A percentile compares a stretch with the other conserved stretches of the same genome.
These are phyloP conservation scores for Pseudogymnoascus sp. DNA, from an alignment of 2,329 filamentous ascomycete genomes.

Conservation along the genomic window DNA sequence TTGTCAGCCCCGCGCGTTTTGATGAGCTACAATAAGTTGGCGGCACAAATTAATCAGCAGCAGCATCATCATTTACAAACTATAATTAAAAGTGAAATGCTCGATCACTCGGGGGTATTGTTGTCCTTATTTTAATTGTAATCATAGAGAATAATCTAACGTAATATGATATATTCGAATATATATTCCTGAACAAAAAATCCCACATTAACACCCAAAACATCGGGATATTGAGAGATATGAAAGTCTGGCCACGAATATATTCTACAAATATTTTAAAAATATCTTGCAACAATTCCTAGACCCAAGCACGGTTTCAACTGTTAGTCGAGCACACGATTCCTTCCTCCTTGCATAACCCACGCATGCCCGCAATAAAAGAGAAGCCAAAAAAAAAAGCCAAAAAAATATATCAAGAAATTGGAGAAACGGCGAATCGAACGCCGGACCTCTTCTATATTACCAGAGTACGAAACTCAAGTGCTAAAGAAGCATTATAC, in stretches of 20 bases:
- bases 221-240: not conserved
- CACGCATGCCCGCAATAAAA: not conserved
- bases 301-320: not conserved
- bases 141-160: not conserved
- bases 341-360: not conserved
- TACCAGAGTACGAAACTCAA: slow-evolving; percentile 6
- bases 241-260: not conserved
- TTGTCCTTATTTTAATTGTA: not conserved
- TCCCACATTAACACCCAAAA: not conserved
- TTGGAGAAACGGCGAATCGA: slow-evolving; percentile 8
- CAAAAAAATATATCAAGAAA: not conserved
- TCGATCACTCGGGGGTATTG: not conserved
- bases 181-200: not conserved
- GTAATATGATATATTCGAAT: not conserved
- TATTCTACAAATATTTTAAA: not conserved
- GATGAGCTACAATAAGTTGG: too few species aligned
- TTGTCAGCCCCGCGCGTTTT: too few species aligned
- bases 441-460: slow-evolving; percentile 7
- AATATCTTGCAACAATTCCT: not conserved
- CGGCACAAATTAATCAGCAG: too few species aligned
- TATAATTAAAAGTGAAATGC: not conserved
- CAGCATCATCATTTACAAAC: too few species aligned
- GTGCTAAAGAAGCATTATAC: slow-evolving; percentile 6
- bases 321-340: not conserved
- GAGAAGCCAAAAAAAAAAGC: not conserved